A percentile compares a stretch with the other conserved stretches of the same genome.
These are phyloP conservation scores for Arthrobotrys sphaeroides DNA, from an alignment of 2,329 filamentous ascomycete species.

Conservation along the genomic window DNA sequence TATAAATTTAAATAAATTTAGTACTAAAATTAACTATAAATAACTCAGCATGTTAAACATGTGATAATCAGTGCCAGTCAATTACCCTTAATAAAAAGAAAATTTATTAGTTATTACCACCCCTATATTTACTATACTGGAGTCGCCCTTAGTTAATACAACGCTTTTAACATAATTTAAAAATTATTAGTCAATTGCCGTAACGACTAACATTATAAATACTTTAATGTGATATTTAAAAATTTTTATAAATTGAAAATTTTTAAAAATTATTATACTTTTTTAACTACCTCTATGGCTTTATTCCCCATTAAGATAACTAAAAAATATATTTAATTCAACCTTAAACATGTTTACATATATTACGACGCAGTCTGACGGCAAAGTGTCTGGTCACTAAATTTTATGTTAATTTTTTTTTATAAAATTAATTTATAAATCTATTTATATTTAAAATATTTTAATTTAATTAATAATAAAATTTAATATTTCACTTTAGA, in stretches of 20 bases:
- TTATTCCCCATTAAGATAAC: not conserved
- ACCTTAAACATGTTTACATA: not conserved
- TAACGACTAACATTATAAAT: not conserved
- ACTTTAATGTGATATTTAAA: not conserved
- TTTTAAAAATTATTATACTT: not conserved
- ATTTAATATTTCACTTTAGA: conserved; percentile 2
- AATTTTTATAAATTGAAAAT: conserved; percentile 8
- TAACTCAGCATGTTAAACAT: conserved; percentile 1
- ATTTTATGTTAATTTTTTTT: conserved; percentile 19
- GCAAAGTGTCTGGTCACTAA: not conserved
- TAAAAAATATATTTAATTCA: not conserved
- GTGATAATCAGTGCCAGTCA: conserved; percentile 1
- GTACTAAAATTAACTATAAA: conserved; percentile 14
- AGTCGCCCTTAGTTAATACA: not conserved
- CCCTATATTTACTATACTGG: conserved; percentile 5
- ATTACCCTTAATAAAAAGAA: conserved; percentile 13
- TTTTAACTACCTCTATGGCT: not conserved
- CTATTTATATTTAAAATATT: conserved; percentile 13
- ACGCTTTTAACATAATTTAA: conserved; percentile 5
- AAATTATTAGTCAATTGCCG: conserved; percentile 10
- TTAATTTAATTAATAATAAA: conserved; percentile 20
- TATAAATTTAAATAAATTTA: not conserved
- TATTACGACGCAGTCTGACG: not conserved
- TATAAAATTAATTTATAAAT: conserved; percentile 20
- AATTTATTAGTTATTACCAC: conserved; percentile 8